Evolutionary conservation across 2,329 filamentous ascomycete genomes (phyloP).

Genomic region (Grosmannia clavigera): DNA sequence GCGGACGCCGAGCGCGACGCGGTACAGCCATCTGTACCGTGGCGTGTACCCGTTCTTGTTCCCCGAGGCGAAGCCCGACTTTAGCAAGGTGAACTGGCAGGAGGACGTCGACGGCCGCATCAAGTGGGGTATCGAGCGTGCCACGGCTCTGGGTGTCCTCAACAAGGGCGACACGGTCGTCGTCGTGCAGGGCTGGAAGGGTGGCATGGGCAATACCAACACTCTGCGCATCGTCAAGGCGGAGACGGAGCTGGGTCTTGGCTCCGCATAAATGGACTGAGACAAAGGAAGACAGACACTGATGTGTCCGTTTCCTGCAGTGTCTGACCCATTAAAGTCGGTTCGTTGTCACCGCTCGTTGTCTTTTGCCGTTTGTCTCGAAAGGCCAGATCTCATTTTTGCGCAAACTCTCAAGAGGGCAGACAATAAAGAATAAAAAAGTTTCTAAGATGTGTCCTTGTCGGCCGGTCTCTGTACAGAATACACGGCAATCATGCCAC

Average conservation of each 20-base stretch:
- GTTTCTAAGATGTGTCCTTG: neutral
- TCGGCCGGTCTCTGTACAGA: too few relatives aligned
- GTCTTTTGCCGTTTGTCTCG: neutral
- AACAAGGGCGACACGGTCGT: slow-evolving; percentile 62
- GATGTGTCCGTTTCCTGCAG: neutral
- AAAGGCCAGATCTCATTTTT: neutral
- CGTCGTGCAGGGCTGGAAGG: slow-evolving; percentile 84
- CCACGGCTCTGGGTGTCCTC: slow-evolving; percentile 69
- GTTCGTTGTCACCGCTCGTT: too few relatives aligned
- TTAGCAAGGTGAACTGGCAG: slow-evolving; percentile 87
- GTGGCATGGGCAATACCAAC: slow-evolving; percentile 86
- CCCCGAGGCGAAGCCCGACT: slow-evolving; percentile 87
- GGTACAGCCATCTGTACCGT: slow-evolving; percentile 92
- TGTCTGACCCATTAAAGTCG: neutral
- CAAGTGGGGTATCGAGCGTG: slow-evolving; percentile 89
- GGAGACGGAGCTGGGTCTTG: slow-evolving; percentile 45
- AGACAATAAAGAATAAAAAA: neutral
- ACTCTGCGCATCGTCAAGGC: slow-evolving; percentile 56
- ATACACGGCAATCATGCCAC: too few relatives aligned
- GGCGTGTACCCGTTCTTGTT: slow-evolving; percentile 98
- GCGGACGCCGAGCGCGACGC: slow-evolving; percentile 67
- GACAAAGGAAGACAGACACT: neutral
- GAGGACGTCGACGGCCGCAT: slow-evolving; percentile 96
- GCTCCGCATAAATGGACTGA: slow-evolving; percentile 15
- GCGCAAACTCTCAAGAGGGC: neutral